These are phyloP conservation scores for Candida lessepsii DNA, from an alignment of 805 yeast genomes.

Conservation along the genomic window DNA sequence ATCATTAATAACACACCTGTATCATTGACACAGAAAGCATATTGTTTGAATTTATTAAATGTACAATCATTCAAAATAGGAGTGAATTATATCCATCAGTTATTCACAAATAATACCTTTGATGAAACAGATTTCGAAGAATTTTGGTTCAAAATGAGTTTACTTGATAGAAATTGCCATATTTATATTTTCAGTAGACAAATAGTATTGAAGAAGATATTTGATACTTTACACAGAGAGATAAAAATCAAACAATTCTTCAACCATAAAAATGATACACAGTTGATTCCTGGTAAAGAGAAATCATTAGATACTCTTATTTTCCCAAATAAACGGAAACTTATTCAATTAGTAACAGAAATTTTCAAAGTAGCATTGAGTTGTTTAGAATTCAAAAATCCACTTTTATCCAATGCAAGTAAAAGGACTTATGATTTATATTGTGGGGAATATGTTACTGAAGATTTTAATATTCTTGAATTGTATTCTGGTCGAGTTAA, in stretches of 20 bases:
- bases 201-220: constrained; percentile 7
- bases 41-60: constrained; percentile 15
- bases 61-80: constrained; percentile 19
- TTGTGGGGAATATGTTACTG: too few relatives aligned
- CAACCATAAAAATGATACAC: constrained; percentile 3
- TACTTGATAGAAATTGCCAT: constrained; percentile 17
- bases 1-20: neutral
- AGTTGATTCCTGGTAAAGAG: neutral
- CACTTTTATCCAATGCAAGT: constrained; percentile 8
- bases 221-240: constrained; percentile 5
- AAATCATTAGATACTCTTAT: constrained; percentile 2
- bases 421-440: too few relatives aligned
- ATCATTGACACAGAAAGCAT: constrained; percentile 10
- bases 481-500: constrained; percentile 21
- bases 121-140: constrained; percentile 12
- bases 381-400: constrained; percentile 10
- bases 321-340: constrained; percentile 1
- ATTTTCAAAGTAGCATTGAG: constrained; percentile 7
- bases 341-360: constrained; percentile 6
- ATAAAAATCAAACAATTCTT: constrained; percentile 9
- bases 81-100: constrained; percentile 10
- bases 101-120: neutral
- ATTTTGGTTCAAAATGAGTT: constrained; percentile 21
- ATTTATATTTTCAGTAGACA: constrained; percentile 8
- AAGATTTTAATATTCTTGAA: constrained; percentile 23